Base-by-base conservation (phyloP, 441 rosid species). In the Populus trichocarpa region DNA sequence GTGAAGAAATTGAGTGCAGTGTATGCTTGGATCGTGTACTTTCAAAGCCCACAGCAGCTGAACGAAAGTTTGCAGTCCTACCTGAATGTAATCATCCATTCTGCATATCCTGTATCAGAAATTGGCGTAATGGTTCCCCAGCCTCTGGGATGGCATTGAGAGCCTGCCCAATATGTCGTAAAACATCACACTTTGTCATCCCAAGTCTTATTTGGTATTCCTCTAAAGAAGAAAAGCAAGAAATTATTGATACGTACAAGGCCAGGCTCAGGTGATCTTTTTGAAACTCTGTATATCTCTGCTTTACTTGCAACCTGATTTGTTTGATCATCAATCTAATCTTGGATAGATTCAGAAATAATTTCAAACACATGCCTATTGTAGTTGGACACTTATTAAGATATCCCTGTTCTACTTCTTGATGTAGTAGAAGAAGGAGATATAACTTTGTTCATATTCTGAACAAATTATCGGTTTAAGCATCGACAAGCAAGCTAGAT, bases 41-140 rank as follows among this genome's bases (percentile, higher is more conserved):
- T 67, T 90, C 91, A 0, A 94, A 94, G 82, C 67, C 94, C 1
- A 83, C 92, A 26, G 87, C 93, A 73, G 93, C 93, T 75, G 98
- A 94, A 79, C 84, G 97, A 46, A 92, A 91, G 88, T 94, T 94
- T 75, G 97, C 97, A 25, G 76, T 92, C 78, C 88, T 94, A 11
- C 90, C 97, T 2, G 97, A 92, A 81, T 92, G 98, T 75, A 94
- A 94, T 87, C 98, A 94, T 87, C 92, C 98, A 42, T 94, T 94
- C 80, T 94, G 98, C 81, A 88, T 94, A 79, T 89, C 91, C 13
- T 94, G 98, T 61, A 94, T 94, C 81, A 86, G 97, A 79, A 93
- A 90, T 78, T 94, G 98, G 98, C 95, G 98, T 33, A 89, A 88
- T 69, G 91, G 92, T 81, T 87, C 96, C 69, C 93, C 96, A 70